Evolutionary conservation across 2,329 filamentous ascomycete species (phyloP).

Genomic region (Phaeophleospora eucalypticola): DNA sequence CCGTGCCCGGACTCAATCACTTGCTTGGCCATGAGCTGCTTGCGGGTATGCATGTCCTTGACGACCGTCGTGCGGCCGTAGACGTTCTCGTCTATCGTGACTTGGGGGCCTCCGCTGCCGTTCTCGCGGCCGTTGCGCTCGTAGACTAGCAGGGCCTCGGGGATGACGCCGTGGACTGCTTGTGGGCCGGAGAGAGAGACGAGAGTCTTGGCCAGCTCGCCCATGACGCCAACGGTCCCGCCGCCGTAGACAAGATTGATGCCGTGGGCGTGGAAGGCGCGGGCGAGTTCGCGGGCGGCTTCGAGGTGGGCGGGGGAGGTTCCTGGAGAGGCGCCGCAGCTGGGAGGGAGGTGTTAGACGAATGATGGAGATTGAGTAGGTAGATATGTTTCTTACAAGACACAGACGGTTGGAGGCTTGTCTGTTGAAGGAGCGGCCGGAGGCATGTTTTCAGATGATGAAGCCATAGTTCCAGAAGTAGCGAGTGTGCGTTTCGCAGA

Average conservation of each 20-base stretch:
- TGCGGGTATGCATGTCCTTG: conserved; percentile 92
- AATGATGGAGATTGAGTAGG: neutral
- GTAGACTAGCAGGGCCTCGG: conserved; percentile 65
- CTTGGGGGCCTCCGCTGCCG: conserved; percentile 39
- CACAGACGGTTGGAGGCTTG: conserved; percentile 68
- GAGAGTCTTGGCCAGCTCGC: conserved; percentile 81
- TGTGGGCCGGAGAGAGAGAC: conserved; percentile 76
- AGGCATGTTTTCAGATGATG: conserved; percentile 6
- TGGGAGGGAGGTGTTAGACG: conserved; percentile 30
- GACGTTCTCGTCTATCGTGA: conserved; percentile 54
- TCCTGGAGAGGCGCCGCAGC: conserved; percentile 77
- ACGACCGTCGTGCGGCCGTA: conserved; percentile 88
- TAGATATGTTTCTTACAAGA: conserved; percentile 58
- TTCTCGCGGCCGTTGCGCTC: conserved; percentile 15
- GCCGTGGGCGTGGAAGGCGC: conserved; percentile 67
- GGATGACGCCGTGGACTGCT: conserved; percentile 90
- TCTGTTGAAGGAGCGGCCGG: conserved; percentile 5
- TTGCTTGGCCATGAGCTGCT: conserved; percentile 86
- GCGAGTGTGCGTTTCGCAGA: neutral
- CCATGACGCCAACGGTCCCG: conserved; percentile 93
- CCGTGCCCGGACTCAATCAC: conserved; percentile 78
- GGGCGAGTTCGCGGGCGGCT: conserved; percentile 71
- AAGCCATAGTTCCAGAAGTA: conserved; percentile 1
- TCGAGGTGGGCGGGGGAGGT: conserved; percentile 69
- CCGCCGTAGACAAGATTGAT: conserved; percentile 90